Conservation (phyloP, 1,284 basidiomycete genomes). For the Violaceomyces palustris region DNA sequence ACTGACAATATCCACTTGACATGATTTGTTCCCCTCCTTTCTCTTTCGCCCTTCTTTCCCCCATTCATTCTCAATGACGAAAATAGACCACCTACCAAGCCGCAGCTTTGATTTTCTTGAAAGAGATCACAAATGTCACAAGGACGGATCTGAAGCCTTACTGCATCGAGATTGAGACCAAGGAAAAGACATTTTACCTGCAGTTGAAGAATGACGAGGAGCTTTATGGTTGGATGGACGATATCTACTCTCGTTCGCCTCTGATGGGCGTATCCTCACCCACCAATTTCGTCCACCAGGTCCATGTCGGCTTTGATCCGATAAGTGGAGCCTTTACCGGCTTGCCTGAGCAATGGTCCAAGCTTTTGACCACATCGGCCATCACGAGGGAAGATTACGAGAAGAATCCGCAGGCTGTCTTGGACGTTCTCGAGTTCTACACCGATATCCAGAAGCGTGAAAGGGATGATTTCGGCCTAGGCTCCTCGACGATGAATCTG, state of each 20-base stretch:
- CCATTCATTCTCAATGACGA: too few species aligned
- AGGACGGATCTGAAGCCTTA: slow-evolving; percentile 89
- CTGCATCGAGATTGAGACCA: slow-evolving; percentile 70
- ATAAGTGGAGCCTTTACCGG: slow-evolving; percentile 90
- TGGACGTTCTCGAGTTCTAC: slow-evolving; percentile 97
- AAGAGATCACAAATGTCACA: slow-evolving; percentile 79
- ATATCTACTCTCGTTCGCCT: slow-evolving; percentile 86
- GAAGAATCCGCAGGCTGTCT: slow-evolving; percentile 90
- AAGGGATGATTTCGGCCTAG: slow-evolving; percentile 63
- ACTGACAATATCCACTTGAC: too few species aligned
- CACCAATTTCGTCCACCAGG: slow-evolving; percentile 95
- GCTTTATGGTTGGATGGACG: slow-evolving; percentile 92
- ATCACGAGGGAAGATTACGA: slow-evolving; percentile 97
- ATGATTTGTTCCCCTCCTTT: too few species aligned
- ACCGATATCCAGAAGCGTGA: slow-evolving; percentile 94
- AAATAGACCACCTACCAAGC: slow-evolving; percentile 65
- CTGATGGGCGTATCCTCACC: slow-evolving; percentile 88
- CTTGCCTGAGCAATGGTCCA: slow-evolving; percentile 93
- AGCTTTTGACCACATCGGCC: slow-evolving; percentile 87
- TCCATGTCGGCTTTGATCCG: slow-evolving; percentile 96
- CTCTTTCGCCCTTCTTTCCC: too few species aligned
- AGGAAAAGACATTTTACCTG: slow-evolving; percentile 70
- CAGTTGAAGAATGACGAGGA: slow-evolving; percentile 89
- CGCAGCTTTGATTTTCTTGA: slow-evolving; percentile 63
- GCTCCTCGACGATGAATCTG: slow-evolving; percentile 47